Percentiles rank a stretch among this genome's conserved stretches.
phyloP scores from a whole-genome alignment of 495 filamentous ascomycete species.

The Daldinia loculata region DNA sequence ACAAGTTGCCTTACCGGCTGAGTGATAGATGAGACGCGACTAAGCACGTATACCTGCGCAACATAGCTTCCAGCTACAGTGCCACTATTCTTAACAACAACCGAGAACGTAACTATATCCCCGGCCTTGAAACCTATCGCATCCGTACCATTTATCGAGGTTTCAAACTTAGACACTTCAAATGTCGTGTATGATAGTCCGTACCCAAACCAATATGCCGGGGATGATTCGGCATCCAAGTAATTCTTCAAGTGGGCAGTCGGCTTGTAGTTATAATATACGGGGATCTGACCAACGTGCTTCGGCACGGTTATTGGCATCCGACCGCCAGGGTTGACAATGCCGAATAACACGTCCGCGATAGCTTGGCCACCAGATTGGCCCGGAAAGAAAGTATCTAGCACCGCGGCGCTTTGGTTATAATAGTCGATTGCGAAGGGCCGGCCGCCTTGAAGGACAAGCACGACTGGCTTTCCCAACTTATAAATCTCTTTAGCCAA shows the following conservation, averaged over 20 bases:
- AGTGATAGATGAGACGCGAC: conserved; percentile 49
- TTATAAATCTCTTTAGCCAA: conserved; percentile 51
- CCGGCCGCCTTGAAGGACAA: conserved; percentile 55
- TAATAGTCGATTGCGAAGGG: conserved; percentile 55
- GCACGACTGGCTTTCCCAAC: conserved; percentile 52
- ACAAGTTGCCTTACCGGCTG: conserved; percentile 55
- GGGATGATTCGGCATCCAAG: conserved; percentile 44
- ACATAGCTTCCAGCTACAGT: conserved; percentile 49
- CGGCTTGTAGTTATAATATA: conserved; percentile 54
- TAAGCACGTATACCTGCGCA: conserved; percentile 51
- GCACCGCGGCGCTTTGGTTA: conserved; percentile 47
- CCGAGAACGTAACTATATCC: conserved; percentile 48
- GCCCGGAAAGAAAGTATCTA: conserved; percentile 54
- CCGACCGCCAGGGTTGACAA: conserved; percentile 54
- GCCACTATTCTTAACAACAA: conserved; percentile 48
- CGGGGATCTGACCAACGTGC: conserved; percentile 48
- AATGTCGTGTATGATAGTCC: conserved; percentile 54
- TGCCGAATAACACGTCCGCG: conserved; percentile 56
- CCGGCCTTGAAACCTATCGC: conserved; percentile 33
- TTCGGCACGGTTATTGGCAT: conserved; percentile 52
- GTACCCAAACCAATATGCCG: conserved; percentile 50
- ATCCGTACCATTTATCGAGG: conserved; percentile 13
- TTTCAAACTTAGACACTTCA: conserved; percentile 38
- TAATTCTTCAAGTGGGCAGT: conserved; percentile 46
- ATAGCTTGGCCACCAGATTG: conserved; percentile 60